Evolutionary conservation across 192 early-diverging fungal species (phyloP).

Genomic region (Phlyctochytrium planicorne): DNA sequence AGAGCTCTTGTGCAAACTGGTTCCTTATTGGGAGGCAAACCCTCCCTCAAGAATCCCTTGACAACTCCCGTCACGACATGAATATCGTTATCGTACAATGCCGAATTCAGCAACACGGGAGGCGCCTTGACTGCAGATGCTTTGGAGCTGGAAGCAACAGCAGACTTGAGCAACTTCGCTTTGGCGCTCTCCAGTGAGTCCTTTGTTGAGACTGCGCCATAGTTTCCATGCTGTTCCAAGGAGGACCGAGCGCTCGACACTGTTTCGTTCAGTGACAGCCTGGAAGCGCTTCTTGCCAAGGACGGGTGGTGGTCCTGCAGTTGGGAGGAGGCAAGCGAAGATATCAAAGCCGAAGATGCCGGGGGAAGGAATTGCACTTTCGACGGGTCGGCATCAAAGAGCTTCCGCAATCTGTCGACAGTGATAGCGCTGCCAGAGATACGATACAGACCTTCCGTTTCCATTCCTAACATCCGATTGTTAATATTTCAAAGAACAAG

Average conservation of each 20-base stretch:
- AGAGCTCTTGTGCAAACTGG: constrained; percentile 43
- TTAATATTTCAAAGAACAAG: constrained; percentile 1
- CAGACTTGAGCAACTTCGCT: constrained; percentile 6
- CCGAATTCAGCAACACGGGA: neutral
- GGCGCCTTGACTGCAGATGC: constrained; percentile 10
- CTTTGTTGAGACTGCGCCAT: neutral
- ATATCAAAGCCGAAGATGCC: constrained; percentile 16
- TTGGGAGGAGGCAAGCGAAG: constrained; percentile 23
- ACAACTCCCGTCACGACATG: constrained; percentile 55
- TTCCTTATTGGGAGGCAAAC: constrained; percentile 41
- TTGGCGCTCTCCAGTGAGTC: neutral
- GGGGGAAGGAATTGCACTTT: constrained; percentile 41
- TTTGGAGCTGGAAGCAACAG: constrained; percentile 1
- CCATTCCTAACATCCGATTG: constrained; percentile 35
- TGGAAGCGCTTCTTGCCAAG: constrained; percentile 26
- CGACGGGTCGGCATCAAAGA: constrained; percentile 41
- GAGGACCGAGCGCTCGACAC: constrained; percentile 33
- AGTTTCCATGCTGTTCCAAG: neutral
- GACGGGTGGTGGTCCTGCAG: constrained; percentile 21
- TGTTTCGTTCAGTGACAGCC: constrained; percentile 44
- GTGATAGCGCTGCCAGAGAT: constrained; percentile 46
- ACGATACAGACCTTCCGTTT: constrained; percentile 53
- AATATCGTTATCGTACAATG: constrained; percentile 55
- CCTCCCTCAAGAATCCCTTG: constrained; percentile 48
- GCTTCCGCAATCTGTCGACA: constrained; percentile 35